These are phyloP conservation scores for Coleophoma eucalyptorum DNA, from an alignment of 2,329 filamentous ascomycete genomes.

Conservation along the genomic window DNA sequence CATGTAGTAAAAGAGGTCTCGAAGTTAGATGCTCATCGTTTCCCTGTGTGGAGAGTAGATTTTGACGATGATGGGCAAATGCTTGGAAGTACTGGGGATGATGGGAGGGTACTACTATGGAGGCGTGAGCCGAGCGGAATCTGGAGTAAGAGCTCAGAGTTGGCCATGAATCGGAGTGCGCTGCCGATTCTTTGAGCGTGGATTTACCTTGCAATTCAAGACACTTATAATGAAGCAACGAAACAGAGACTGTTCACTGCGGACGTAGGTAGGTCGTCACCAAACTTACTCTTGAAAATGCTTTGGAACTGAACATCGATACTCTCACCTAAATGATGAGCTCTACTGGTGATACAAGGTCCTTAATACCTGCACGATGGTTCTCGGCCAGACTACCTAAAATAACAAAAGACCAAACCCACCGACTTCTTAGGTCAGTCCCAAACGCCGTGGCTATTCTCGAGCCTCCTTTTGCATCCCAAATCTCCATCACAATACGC, in stretches of 20 bases:
- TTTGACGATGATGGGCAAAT: conserved; percentile 71
- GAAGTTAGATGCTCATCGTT: conserved; percentile 62
- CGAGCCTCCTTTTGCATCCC: conserved; percentile 19
- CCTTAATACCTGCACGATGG: too few relatives aligned
- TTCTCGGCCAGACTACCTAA: too few relatives aligned
- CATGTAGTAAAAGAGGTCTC: conserved; percentile 63
- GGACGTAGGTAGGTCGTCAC: too few relatives aligned
- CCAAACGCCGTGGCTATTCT: conserved; percentile 16
- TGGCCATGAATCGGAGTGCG: conserved; percentile 20
- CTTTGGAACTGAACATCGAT: too few relatives aligned
- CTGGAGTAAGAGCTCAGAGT: conserved; percentile 26
- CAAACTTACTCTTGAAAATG: too few relatives aligned
- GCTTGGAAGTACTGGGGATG: conserved; percentile 72
- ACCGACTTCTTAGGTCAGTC: too few relatives aligned
- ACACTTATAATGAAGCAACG: too few relatives aligned
- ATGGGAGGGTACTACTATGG: conserved; percentile 63
- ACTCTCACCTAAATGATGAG: too few relatives aligned
- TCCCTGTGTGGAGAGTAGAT: conserved; percentile 71
- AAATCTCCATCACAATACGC: conserved; percentile 11
- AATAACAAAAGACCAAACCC: background rate
- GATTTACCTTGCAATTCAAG: background rate
- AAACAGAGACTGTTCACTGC: too few relatives aligned
- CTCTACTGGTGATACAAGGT: conserved; percentile 6
- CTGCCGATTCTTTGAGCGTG: background rate
- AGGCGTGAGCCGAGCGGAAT: conserved; percentile 38